Percentiles rank a stretch among this genome's conserved stretches.
phyloP scores from a whole-genome alignment of 495 filamentous ascomycete genomes.

The Penicillium antarcticum region DNA sequence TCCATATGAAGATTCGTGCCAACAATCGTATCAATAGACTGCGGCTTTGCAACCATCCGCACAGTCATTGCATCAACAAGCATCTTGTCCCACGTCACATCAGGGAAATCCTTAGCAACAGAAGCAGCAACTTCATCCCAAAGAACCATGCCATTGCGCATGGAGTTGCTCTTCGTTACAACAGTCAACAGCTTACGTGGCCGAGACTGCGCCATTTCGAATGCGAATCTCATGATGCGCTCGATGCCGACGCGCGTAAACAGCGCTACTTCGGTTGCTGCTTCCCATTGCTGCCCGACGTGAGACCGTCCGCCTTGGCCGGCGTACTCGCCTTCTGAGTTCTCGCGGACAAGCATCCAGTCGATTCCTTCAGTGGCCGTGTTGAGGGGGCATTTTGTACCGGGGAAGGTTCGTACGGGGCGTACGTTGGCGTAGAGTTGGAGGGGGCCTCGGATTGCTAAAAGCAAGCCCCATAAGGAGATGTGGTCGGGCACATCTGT shows the following conservation, averaged over 20 bases:
- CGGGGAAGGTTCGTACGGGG: slow-evolving; percentile 42
- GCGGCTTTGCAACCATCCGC: slow-evolving; percentile 45
- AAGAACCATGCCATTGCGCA: slow-evolving; percentile 48
- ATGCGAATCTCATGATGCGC: slow-evolving; percentile 49
- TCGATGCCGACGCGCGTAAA: slow-evolving; percentile 47
- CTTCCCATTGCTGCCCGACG: slow-evolving; percentile 39
- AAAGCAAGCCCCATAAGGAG: slow-evolving; percentile 47
- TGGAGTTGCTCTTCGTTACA: slow-evolving; percentile 51
- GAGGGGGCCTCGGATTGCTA: slow-evolving; percentile 46
- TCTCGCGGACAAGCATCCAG: slow-evolving; percentile 51
- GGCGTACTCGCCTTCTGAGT: slow-evolving; percentile 50
- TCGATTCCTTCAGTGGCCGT: slow-evolving; percentile 36
- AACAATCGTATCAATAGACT: slow-evolving; percentile 48
- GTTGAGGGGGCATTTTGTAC: slow-evolving; percentile 40
- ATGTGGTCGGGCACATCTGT: slow-evolving; percentile 50
- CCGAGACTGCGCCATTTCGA: slow-evolving; percentile 37
- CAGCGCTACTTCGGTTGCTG: slow-evolving; percentile 45
- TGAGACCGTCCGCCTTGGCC: slow-evolving; percentile 48
- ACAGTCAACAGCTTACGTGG: slow-evolving; percentile 43
- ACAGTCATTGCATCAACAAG: slow-evolving; percentile 53
- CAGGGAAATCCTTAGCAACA: slow-evolving; percentile 42
- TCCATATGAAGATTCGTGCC: slow-evolving; percentile 52
- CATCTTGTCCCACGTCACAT: slow-evolving; percentile 49
- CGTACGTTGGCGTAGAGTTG: slow-evolving; percentile 52
- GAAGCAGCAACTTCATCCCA: slow-evolving; percentile 45